Conservation (phyloP, 305 asterid genomes). For the Striga hermonthica region DNA sequence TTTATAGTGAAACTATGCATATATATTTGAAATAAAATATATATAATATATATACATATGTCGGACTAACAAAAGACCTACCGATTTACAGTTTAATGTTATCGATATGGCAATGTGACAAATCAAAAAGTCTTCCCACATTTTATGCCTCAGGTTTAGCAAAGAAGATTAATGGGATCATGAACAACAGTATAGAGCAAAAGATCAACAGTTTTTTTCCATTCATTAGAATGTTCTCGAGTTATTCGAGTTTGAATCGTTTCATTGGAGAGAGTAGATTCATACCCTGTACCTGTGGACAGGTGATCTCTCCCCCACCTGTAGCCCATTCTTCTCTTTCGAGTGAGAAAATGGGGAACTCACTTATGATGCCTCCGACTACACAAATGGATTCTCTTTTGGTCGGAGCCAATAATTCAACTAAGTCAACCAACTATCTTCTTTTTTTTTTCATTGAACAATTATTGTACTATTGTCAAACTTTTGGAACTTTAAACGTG, state of each 20-base stretch:
- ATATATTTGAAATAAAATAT: too few species aligned
- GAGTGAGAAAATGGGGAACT: constrained; percentile 1
- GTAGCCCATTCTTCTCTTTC: background rate
- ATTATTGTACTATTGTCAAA: too few species aligned
- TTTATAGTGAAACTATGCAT: too few species aligned
- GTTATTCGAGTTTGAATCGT: background rate
- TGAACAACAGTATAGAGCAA: background rate
- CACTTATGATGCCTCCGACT: background rate
- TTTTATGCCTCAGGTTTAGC: background rate
- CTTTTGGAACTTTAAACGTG: too few species aligned
- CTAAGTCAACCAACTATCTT: constrained; percentile 5
- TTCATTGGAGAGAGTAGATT: background rate
- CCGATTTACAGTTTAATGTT: background rate
- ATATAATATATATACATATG: too few species aligned
- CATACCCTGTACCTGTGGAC: background rate
- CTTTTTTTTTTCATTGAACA: background rate
- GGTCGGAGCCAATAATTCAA: constrained; percentile 6
- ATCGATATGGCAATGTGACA: background rate
- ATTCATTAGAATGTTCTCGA: background rate
- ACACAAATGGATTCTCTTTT: background rate
- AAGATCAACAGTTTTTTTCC: background rate
- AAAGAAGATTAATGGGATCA: background rate
- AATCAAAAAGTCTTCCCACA: background rate
- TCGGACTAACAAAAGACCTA: too few species aligned
- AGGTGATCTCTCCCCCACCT: background rate